phyloP scores from a whole-genome alignment of 805 yeast species.

The Kazachstania viticola region DNA sequence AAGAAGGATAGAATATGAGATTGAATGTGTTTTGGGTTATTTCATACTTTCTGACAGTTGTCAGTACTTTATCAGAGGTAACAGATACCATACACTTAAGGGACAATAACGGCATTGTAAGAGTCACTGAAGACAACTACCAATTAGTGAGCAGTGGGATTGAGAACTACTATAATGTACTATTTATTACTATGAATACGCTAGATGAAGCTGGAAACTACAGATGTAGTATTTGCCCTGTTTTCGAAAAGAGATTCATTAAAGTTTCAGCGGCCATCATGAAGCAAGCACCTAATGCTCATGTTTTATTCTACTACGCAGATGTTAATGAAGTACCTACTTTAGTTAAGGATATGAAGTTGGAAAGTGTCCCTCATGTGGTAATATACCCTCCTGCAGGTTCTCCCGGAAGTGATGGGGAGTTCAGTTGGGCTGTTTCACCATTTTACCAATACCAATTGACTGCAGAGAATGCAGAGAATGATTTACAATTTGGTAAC shows the following conservation, averaged over 20 bases:
- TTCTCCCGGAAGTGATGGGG: conserved; percentile 15
- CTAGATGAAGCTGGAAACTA: conserved; percentile 31
- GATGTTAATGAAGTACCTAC: conserved; percentile 38
- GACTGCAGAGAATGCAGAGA: conserved; percentile 22
- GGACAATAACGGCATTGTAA: conserved; percentile 31
- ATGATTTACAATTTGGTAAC: conserved; percentile 40
- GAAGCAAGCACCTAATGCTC: conserved; percentile 31
- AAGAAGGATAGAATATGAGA: too few relatives aligned
- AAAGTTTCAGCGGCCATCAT: conserved; percentile 35
- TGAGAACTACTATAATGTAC: conserved; percentile 39
- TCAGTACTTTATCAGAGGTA: conserved; percentile 2
- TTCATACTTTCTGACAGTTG: background rate
- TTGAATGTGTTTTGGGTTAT: too few relatives aligned
- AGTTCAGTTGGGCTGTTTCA: conserved; percentile 18
- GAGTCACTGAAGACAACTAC: conserved; percentile 32
- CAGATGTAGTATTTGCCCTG: conserved; percentile 31
- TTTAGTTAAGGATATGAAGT: conserved; percentile 31
- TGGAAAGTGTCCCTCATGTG: conserved; percentile 51
- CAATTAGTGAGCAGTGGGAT: conserved; percentile 32
- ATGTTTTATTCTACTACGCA: conserved; percentile 36
- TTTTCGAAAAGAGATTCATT: conserved; percentile 31
- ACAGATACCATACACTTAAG: conserved; percentile 8
- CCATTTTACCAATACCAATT: conserved; percentile 29
- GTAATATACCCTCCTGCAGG: conserved; percentile 54
- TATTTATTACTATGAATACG: conserved; percentile 42